A percentile compares a stretch with the other conserved stretches of the same genome.
Evolutionary conservation across 2,329 filamentous ascomycete species (phyloP).

Genomic region (Aspergillus melleus): DNA sequence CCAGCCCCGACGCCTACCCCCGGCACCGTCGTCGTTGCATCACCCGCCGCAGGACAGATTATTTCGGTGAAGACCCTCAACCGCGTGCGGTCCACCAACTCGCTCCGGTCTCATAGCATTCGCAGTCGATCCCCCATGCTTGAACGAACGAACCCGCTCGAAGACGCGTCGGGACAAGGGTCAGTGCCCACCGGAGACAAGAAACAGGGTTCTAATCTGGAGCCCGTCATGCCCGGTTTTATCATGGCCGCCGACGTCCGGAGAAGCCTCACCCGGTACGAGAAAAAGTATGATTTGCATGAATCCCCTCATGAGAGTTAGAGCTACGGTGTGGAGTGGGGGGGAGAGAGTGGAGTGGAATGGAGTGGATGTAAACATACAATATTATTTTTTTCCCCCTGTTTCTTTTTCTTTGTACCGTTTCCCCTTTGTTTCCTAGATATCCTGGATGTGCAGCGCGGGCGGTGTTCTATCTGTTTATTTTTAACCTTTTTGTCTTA

Average conservation of each 20-base stretch:
- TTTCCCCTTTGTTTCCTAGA: neutral
- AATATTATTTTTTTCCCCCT: neutral
- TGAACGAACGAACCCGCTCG: conserved; percentile 13
- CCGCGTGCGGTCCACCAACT: conserved; percentile 36
- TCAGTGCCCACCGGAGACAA: neutral
- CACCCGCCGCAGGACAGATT: conserved; percentile 55
- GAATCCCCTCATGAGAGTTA: conserved; percentile 32
- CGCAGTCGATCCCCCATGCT: conserved; percentile 21
- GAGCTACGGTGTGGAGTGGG: neutral
- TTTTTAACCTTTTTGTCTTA: neutral
- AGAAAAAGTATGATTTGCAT: conserved; percentile 29
- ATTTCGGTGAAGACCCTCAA: conserved; percentile 44
- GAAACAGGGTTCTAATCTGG: neutral
- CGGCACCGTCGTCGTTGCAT: conserved; percentile 57
- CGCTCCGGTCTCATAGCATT: conserved; percentile 27
- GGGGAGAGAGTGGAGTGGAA: neutral
- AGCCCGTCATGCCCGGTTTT: conserved; percentile 11
- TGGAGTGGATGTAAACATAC: too few species aligned
- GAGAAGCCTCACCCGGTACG: conserved; percentile 22
- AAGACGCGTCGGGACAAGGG: conserved; percentile 11
- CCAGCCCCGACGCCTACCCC: conserved; percentile 54
- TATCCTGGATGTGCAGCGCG: neutral
- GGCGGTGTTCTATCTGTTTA: neutral
- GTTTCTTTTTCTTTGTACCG: neutral
- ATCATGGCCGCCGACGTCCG: conserved; percentile 24